Evolutionary conservation across 805 yeast genomes (phyloP), one percentile per base, ranked within the genome.

Genomic region (Wickerhamiella allomyrinae): DNA sequence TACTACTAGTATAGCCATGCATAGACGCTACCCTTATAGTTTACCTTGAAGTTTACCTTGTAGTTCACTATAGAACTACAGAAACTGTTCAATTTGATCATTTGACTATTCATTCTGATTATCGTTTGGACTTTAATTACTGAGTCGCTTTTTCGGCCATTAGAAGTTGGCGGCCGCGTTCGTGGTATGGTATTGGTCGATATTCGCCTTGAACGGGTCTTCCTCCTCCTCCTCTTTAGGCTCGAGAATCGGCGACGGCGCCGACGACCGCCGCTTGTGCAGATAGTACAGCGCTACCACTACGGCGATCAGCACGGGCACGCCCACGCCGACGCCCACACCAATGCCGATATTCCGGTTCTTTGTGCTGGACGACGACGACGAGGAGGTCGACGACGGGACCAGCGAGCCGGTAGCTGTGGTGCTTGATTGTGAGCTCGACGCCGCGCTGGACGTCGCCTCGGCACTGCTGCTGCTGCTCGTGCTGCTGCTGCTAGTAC

Each of bases 281-380:
- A 39, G 22, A 41, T 43, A 17, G 46, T 36, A 42, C 38, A 36
- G 35, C 29, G 34, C 40, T 20, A 40, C 52, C 6, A 57, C 59
- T n/a, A 62, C 59, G 5, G 65, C 66, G 33, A 66, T 43, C 2
- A 67, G 58, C n/a, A 76, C 55, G 0, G 87, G 82, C 1, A 77
- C 75, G 41, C 83, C 83, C 11, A 80, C 70, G 42, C 86, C 86
- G 5, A 79, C 78, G 22, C 74, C 78, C 45, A 77, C 76, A 31
- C 86, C 86, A 41, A 77, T 69, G 20, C 79, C 73, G 27, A 78
- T 69, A 43, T 69, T 70, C 42, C 71, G 49, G 42, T 39, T 43
- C 31, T 34, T 50, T 29, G 49, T 34, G 37, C 35, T 34, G 21
- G 19, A 9, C 20, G 34, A 25, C 13, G 9, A 14, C 14, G 39